A percentile compares a stretch with the other conserved stretches of the same genome.
Conservation (phyloP, 257 asterid species). For the Solanum pennellii region DNA sequence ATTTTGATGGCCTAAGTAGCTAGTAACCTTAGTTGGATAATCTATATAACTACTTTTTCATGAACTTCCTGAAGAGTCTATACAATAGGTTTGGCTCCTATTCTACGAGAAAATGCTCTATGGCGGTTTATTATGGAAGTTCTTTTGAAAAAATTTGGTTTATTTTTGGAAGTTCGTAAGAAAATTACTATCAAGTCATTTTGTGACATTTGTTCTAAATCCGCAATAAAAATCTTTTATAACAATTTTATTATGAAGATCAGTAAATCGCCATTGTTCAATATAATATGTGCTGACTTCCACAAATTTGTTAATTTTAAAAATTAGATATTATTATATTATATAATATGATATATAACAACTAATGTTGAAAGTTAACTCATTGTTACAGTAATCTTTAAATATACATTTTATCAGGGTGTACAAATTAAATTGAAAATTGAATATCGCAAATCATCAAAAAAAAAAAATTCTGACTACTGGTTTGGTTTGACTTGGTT, state of each 20-base stretch:
- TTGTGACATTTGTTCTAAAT: not conserved
- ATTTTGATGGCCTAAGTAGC: not conserved
- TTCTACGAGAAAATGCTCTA: not conserved
- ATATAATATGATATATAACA: not conserved
- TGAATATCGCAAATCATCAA: too few relatives aligned
- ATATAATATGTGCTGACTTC: not conserved
- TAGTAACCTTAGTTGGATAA: not conserved
- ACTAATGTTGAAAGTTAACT: not conserved
- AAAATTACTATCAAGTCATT: not conserved
- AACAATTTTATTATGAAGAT: not conserved
- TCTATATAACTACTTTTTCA: not conserved
- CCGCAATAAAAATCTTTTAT: not conserved
- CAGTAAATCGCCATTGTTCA: too few relatives aligned
- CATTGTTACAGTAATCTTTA: too few relatives aligned
- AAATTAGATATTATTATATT: too few relatives aligned
- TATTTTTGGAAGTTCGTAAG: too few relatives aligned
- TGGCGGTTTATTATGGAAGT: too few relatives aligned
- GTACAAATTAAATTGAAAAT: too few relatives aligned
- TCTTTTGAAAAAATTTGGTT: too few relatives aligned
- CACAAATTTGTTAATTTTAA: too few relatives aligned
- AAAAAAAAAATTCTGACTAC: too few relatives aligned
- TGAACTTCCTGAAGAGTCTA: not conserved
- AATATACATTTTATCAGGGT: too few relatives aligned
- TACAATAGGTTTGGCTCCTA: not conserved
- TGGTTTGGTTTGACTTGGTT: too few relatives aligned